Evolutionary conservation across 2,329 filamentous ascomycete genomes (phyloP).

Genomic region (Karstenula rhodostoma): DNA sequence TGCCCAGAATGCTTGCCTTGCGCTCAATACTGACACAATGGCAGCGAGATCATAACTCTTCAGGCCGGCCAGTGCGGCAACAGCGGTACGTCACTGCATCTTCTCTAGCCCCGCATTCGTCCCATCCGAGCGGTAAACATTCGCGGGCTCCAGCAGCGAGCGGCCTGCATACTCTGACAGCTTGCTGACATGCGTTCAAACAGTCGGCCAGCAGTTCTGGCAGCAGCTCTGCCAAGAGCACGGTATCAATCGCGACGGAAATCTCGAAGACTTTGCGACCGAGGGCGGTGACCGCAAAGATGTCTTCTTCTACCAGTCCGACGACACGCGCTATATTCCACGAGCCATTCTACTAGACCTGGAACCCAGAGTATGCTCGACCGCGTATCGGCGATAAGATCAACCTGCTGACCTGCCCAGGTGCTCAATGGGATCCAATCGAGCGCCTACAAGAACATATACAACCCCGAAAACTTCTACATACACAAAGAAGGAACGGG

Average conservation of each 20-base stretch:
- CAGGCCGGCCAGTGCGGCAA: conserved; percentile 99
- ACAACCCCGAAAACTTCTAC: conserved; percentile 99
- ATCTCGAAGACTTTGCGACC: conserved; percentile 96
- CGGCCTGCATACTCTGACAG: neutral
- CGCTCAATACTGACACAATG: conserved; percentile 15
- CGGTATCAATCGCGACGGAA: conserved; percentile 96
- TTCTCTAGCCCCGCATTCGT: conserved; percentile 3
- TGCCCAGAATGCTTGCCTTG: neutral
- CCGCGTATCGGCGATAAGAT: neutral
- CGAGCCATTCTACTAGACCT: conserved; percentile 94
- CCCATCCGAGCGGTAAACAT: conserved; percentile 8
- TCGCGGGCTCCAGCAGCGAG: conserved; percentile 39
- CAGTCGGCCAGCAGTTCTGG: conserved; percentile 98
- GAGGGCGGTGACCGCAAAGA: conserved; percentile 98
- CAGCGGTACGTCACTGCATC: conserved; percentile 73
- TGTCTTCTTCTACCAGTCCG: conserved; percentile 98
- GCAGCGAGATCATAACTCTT: conserved; percentile 97
- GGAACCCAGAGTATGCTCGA: conserved; percentile 75
- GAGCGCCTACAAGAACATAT: conserved; percentile 96
- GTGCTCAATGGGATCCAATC: conserved; percentile 93
- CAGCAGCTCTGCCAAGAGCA: conserved; percentile 98
- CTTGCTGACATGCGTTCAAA: conserved; percentile 14
- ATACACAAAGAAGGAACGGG: conserved; percentile 92
- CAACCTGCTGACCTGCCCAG: conserved; percentile 45
- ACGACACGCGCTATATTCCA: conserved; percentile 98